Conservation (phyloP, 108 stramenopile genomes). For the Discostella stelligeroides region DNA sequence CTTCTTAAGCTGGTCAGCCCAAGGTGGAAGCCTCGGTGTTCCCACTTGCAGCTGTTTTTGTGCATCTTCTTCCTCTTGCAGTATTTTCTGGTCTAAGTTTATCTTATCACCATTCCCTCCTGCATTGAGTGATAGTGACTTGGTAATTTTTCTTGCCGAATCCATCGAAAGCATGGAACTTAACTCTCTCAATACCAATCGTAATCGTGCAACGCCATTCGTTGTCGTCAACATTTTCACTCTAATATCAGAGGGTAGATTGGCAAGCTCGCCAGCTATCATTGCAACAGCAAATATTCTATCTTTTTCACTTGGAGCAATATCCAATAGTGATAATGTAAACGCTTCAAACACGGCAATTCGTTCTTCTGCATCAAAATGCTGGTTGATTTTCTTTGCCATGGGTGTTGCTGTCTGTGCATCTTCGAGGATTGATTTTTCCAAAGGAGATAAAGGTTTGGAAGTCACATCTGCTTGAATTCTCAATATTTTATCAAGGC, state of each 20-base stretch:
- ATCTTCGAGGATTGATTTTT: conserved; percentile 73
- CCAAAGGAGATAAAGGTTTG: conserved; percentile 60
- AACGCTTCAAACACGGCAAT: conserved; percentile 72
- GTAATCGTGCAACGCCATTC: conserved; percentile 62
- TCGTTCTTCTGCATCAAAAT: conserved; percentile 68
- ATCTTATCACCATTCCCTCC: conserved; percentile 14
- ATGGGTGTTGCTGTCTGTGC: conserved; percentile 42
- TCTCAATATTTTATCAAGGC: conserved; percentile 41
- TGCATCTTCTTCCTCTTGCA: conserved; percentile 54
- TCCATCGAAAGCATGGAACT: conserved; percentile 58
- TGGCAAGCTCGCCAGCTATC: conserved; percentile 78
- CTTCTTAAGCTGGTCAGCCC: conserved; percentile 68
- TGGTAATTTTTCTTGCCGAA: conserved; percentile 59
- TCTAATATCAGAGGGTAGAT: conserved; percentile 56
- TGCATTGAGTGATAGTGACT: conserved; percentile 34
- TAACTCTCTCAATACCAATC: conserved; percentile 54
- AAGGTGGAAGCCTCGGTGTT: conserved; percentile 64
- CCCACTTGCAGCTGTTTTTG: conserved; percentile 76
- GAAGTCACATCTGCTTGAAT: conserved; percentile 39
- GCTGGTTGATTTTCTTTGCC: conserved; percentile 32
- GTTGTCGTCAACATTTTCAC: conserved; percentile 54
- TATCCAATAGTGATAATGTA: conserved; percentile 59
- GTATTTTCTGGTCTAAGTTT: conserved; percentile 39
- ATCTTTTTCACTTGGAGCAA: conserved; percentile 56
- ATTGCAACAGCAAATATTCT: conserved; percentile 64